Percentiles rank a stretch among this genome's conserved stretches.
phyloP scores from a whole-genome alignment of 257 asterid species.

The Coffea canephora region DNA sequence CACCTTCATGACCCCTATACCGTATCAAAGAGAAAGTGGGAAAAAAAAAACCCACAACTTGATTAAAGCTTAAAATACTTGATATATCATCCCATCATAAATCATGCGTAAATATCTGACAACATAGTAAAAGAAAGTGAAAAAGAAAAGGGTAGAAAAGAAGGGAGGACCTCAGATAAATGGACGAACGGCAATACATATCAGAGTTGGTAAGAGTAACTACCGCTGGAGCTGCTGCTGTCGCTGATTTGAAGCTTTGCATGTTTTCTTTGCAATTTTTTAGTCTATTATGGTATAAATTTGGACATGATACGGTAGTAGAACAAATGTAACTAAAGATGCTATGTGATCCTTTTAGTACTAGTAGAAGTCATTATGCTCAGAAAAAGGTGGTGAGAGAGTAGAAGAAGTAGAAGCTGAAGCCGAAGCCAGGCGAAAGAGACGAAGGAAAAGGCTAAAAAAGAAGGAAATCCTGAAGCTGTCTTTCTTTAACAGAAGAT shows the following conservation, averaged over 20 bases:
- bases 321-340: constrained; percentile 2
- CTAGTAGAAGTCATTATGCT: constrained; percentile 1
- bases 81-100: background rate
- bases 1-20: constrained; percentile 48
- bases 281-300: background rate
- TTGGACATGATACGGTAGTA: background rate
- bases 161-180: constrained; percentile 56
- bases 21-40: background rate
- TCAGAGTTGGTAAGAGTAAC: constrained; percentile 40
- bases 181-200: constrained; percentile 59
- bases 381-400: constrained; percentile 17
- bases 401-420: constrained; percentile 8
- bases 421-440: constrained; percentile 5
- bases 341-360: background rate
- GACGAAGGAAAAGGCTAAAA: constrained; percentile 19
- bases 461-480: constrained; percentile 36
- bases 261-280: constrained; percentile 21
- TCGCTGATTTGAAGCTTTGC: constrained; percentile 51
- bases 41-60: background rate
- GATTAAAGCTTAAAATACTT: background rate
- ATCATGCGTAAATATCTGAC: background rate
- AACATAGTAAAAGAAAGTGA: background rate
- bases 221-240: constrained; percentile 19
- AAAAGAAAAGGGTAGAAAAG: background rate
- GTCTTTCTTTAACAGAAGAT: constrained; percentile 29